Base-by-base conservation (phyloP, 2,329 filamentous ascomycete species). In the Ophiosphaerella herpotricha region DNA sequence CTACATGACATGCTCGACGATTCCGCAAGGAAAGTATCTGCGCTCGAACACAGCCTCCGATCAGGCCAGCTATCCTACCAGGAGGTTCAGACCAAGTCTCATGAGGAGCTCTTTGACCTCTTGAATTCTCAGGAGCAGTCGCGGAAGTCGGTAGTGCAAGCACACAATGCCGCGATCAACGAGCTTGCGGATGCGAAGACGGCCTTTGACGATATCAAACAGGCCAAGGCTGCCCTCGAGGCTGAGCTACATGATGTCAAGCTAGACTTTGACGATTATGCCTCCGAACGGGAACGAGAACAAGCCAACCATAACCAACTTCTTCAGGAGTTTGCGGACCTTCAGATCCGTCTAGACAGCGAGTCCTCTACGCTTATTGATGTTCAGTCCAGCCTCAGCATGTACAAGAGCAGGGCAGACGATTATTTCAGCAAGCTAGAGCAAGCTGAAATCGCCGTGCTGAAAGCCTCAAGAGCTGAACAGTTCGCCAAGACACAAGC, bases 401-500 rank as follows among this genome's bases (percentile, higher is more conserved):
- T 97, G 54, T 99, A 97, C 80, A 97, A 96, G 81, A 86, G 85
- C 56, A 86, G 93, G 37, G 89, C 93, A 4, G 91, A 97, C 67
- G 93, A 97, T 70, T 97, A 99, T 74, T 99, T 97, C 75, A 89
- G 86, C 78, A 97, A 96, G 75, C 84, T 99, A 16, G 93, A 99
- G 73, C 93, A 97, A 70, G 94, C 94, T 13, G 93, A 99, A 73
- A 95, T 97, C 59, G 87, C 92, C 0, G 92, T 97, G 14, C 83
- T 99, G 57, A 97, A 97, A 73, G 93, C 93, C 13, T 88, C 84
- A 52, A 85, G 93, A 21, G 93, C 94, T 0, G 93, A 97, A 74
- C 91, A 96, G 63, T 97, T 97, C 71, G 93, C 93, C 48, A 95
- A 90, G 74, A 82, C 89, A 0, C 93, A 97, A 70, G 89, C 90